These are phyloP conservation scores for Brassica balearica DNA, from an alignment of 441 rosid species.

Conservation along the genomic window DNA sequence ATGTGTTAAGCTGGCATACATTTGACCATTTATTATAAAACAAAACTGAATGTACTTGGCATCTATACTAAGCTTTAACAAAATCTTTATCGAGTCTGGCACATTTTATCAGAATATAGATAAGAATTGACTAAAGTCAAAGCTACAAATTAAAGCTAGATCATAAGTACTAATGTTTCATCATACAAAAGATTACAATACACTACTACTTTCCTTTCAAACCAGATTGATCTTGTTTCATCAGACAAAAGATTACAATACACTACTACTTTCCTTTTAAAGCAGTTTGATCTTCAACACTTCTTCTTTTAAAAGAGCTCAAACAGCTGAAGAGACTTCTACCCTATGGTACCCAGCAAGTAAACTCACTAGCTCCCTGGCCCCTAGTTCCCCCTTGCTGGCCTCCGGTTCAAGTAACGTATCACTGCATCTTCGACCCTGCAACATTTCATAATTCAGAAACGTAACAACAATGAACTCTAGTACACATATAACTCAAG, in stretches of 20 bases:
- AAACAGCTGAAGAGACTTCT: slow-evolving; percentile 15
- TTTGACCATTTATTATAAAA: slow-evolving; percentile 1
- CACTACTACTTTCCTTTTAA: neutral
- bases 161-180: slow-evolving; percentile 22
- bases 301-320: neutral
- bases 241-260: slow-evolving; percentile 36
- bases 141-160: slow-evolving; percentile 29
- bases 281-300: slow-evolving; percentile 2
- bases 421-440: slow-evolving; percentile 99
- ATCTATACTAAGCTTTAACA: neutral
- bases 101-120: neutral
- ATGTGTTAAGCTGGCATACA: slow-evolving; percentile 5
- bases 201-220: neutral
- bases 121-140: slow-evolving; percentile 17
- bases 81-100: slow-evolving; percentile 1
- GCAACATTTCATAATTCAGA: slow-evolving; percentile 35
- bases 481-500: neutral
- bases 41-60: neutral
- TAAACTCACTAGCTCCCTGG: slow-evolving; percentile 58
- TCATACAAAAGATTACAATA: slow-evolving; percentile 36
- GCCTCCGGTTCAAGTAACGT: slow-evolving; percentile 90
- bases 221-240: slow-evolving; percentile 18
- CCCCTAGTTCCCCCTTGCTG: slow-evolving; percentile 35
- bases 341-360: neutral
- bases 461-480: slow-evolving; percentile 12